Evolutionary conservation across 257 asterid species (phyloP), one percentile per base, ranked within the genome.

Genomic region (Solanum tarijense): DNA sequence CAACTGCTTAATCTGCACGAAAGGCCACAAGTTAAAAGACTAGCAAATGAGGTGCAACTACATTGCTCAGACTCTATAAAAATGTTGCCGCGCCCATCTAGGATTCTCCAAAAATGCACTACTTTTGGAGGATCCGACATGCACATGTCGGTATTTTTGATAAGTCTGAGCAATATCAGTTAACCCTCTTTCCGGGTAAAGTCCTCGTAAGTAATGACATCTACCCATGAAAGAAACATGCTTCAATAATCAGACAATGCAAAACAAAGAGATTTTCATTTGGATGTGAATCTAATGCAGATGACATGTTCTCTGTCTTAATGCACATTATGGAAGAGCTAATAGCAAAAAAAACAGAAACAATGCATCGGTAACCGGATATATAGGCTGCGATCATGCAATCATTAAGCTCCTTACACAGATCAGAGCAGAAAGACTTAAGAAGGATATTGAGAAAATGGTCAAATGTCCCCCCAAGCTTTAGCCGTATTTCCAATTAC

Each of bases 1-100:
- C 29, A 94, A 89, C 86, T 87, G 92, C 92, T 91, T 94, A 41
- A 93, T 83, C 98, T 96, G 89, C 27, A 87, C 76, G 48, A 66
- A 86, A 78, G 21, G 78, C 29, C 65, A 81, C 66, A 16, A 4
- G 65, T 81, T 46, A 29, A 81, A 34, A 46, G 34, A 46, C 41
- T 29, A 46, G 41, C 27, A 81, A 81, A 29, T 25, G 84, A 41
- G 36, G 84, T 41, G 16, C 29, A 71, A 29, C 12, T 31, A 14
- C 0, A 1, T 16, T 71, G 39, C 25, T 31, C 12, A 0, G 1
- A 69, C n/a, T 69, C 76, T 71, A 31, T 1, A 69, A 71, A 66
- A 7, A 31, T 71, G 36, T 1, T 71, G 1, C 3, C 0, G 2
- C 6, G 1, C 76, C 6, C 1, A 0, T 31, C 7, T 71, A 3